Base-by-base conservation (phyloP, 495 filamentous ascomycete genomes). In the Lepraria neglecta region DNA sequence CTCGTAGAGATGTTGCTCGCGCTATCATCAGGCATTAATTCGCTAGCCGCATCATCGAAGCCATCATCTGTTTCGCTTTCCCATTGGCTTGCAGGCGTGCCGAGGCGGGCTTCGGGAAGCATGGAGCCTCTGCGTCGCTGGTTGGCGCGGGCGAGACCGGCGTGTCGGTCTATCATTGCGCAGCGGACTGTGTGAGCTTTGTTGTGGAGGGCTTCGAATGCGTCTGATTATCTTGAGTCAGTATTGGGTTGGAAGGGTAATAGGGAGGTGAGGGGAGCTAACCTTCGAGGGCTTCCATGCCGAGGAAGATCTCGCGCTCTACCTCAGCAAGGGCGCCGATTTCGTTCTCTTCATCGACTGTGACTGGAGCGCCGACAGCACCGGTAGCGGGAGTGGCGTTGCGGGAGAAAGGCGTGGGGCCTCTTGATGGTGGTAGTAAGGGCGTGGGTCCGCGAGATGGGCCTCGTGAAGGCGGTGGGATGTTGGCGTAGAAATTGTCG, bases 321-420 rank as follows among this genome's bases (percentile, higher is more conserved):
- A 98, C 82, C 70, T 96, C 90, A 2, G 90, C 92, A 11, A 97
- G 76, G 12, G 88, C 84, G 0, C 88, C 85, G 59, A 97, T 92
- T 70, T 98, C 94, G 48, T 88, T 88, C 67, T 98, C 94, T 74
- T 98, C 94, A 70, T 98, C 94, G 50, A 95, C 73, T 6, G 90
- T 88, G 19, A 98, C 90, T 9, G 88, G 87, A 0, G 77, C 82
- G 33, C 82, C 82, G 51, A 74, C 74, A 1, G 76, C 69, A n/a
- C 77, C 76, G 0, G 77, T 70, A 0, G 72, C 55, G 24, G 58
- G 52, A 3, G 70, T 74, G n/a, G 70, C 70, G 21, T 70, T 70
- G 15, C 74, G 67, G 44, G 73, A 76, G 65, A 76, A 76, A 28
- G 70, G 77, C 33, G 76, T 78, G 17, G 78, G 75, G 43, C 73